Conservation (phyloP, 2,329 filamentous ascomycete species). For the Penicillium frequentans region DNA sequence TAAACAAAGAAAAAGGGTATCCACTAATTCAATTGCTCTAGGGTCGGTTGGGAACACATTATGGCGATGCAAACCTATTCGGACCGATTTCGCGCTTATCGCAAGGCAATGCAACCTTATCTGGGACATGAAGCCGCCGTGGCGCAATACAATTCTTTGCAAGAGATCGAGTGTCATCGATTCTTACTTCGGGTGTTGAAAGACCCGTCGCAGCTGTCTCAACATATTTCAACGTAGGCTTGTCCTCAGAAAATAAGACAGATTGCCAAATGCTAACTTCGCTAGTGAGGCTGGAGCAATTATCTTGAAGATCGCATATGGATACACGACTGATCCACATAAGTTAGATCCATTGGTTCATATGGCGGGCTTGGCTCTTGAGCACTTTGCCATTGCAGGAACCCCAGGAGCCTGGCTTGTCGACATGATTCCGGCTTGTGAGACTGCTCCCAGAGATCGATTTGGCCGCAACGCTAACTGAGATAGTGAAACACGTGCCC, state of each 20-base stretch:
- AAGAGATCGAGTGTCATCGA: slow-evolving; percentile 47
- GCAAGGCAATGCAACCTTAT: slow-evolving; percentile 48
- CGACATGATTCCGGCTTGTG: slow-evolving; percentile 47
- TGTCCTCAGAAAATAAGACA: not conserved
- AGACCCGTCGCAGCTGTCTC: slow-evolving; percentile 36
- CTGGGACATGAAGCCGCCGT: slow-evolving; percentile 41
- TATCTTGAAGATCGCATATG: slow-evolving; percentile 49
- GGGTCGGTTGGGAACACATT: slow-evolving; percentile 39
- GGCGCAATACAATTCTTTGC: slow-evolving; percentile 41
- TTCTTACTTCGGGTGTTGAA: slow-evolving; percentile 47
- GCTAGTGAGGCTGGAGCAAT: slow-evolving; percentile 40
- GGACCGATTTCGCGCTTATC: slow-evolving; percentile 40
- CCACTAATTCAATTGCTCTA: slow-evolving; percentile 5
- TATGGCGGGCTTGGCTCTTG: slow-evolving; percentile 41
- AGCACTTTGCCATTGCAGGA: slow-evolving; percentile 40
- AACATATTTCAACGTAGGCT: slow-evolving; percentile 47
- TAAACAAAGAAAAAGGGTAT: not conserved
- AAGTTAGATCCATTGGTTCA: slow-evolving; percentile 46
- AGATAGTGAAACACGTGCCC: slow-evolving; percentile 41
- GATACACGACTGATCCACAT: slow-evolving; percentile 46
- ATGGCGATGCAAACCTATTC: slow-evolving; percentile 39
- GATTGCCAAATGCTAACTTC: not conserved
- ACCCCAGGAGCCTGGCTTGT: slow-evolving; percentile 49
- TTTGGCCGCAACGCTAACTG: not conserved
- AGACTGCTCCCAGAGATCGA: slow-evolving; percentile 11